Conservation (phyloP, 108 stramenopile species). For the Discostella pseudostelligera region DNA sequence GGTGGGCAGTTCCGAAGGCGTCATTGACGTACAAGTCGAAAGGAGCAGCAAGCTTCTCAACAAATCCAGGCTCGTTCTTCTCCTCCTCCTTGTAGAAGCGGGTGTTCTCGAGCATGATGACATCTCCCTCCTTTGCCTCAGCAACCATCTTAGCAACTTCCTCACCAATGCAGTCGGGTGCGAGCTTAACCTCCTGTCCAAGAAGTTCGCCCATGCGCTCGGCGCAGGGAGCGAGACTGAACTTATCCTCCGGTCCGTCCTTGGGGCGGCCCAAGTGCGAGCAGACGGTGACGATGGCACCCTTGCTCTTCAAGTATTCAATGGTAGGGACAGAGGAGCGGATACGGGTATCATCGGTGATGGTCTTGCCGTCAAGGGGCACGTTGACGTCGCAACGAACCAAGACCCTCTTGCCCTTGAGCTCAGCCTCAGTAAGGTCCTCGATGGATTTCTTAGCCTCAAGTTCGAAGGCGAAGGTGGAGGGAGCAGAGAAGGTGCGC, state of each 20-base stretch:
- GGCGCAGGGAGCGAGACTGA: conserved; percentile 96
- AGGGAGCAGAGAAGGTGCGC: conserved; percentile 47
- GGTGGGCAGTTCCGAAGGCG: conserved; percentile 99
- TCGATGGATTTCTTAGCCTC: conserved; percentile 95
- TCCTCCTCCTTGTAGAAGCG: conserved; percentile 99
- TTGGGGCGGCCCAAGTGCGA: conserved; percentile 99
- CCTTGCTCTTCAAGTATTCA: conserved; percentile 95
- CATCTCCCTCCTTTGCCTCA: conserved; percentile 89
- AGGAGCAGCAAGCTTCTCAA: conserved; percentile 90
- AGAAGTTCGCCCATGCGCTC: conserved; percentile 93
- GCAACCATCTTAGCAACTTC: conserved; percentile 84
- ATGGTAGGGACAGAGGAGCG: conserved; percentile 98
- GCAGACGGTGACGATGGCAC: conserved; percentile 97
- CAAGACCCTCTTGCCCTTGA: conserved; percentile 96
- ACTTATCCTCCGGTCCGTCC: conserved; percentile 97
- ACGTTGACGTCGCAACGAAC: conserved; percentile 98
- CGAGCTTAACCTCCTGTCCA: conserved; percentile 89
- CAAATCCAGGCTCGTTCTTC: conserved; percentile 92
- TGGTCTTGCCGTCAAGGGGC: conserved; percentile 94
- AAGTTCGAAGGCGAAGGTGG: conserved; percentile 54
- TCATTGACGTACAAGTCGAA: conserved; percentile 98
- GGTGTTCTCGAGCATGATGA: conserved; percentile 98
- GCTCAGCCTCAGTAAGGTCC: conserved; percentile 89
- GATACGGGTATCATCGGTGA: conserved; percentile 99
- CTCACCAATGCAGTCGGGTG: conserved; percentile 97